These are phyloP conservation scores for Curvularia hawaiiensis DNA, from an alignment of 2,329 filamentous ascomycete species.

Conservation along the genomic window DNA sequence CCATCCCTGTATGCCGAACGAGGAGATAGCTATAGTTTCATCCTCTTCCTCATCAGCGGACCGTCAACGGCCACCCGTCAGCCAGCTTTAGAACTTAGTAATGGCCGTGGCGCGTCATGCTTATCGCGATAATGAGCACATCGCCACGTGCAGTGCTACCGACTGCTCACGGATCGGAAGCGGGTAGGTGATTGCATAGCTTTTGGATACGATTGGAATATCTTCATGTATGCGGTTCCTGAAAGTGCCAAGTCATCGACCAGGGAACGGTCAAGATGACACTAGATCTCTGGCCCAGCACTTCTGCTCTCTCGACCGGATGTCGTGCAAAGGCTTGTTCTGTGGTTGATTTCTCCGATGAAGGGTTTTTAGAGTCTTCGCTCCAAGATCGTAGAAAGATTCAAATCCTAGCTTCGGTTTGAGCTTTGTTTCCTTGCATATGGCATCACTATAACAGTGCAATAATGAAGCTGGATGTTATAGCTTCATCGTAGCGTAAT, in stretches of 20 bases:
- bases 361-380: too few species aligned
- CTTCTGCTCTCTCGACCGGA: conserved; percentile 2
- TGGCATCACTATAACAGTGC: too few species aligned
- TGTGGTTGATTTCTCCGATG: too few species aligned
- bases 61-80: not conserved
- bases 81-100: not conserved
- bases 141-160: not conserved
- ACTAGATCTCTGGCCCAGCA: not conserved
- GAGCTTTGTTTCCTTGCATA: too few species aligned
- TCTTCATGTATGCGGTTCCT: not conserved
- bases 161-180: conserved; percentile 7
- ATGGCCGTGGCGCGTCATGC: not conserved
- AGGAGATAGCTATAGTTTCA: not conserved
- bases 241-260: conserved; percentile 1
- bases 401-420: too few species aligned
- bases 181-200: conserved; percentile 10
- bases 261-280: not conserved
- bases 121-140: not conserved
- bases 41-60: not conserved
- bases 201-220: conserved; percentile 3
- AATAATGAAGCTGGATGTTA: too few species aligned
- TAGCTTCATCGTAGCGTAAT: not conserved
- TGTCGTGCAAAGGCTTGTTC: not conserved
- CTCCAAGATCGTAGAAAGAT: too few species aligned
- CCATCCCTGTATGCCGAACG: not conserved